Conservation (phyloP, 2,329 filamentous ascomycete species). For the Colletotrichum paranaense region DNA sequence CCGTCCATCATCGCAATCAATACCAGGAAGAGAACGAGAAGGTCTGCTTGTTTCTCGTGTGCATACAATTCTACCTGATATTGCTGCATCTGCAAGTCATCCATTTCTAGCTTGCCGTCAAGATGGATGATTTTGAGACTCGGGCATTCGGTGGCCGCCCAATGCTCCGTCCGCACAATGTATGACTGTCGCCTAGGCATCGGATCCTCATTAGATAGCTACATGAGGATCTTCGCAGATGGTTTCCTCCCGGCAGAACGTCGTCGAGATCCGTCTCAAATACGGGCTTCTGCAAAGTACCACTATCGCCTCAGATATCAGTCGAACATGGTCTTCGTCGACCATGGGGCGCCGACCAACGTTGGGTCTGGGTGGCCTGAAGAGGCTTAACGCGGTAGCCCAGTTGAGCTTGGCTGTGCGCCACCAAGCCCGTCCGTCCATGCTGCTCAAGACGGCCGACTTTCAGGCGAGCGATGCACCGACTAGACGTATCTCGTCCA, state of each 20-base stretch:
- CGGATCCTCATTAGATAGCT: not conserved
- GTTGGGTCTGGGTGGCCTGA: conserved; percentile 12
- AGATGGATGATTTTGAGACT: not conserved
- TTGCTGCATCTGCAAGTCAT: not conserved
- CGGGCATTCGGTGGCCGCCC: not conserved
- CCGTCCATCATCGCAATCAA: not conserved
- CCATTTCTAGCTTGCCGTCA: not conserved
- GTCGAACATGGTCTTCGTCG: not conserved
- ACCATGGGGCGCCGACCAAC: conserved; percentile 4
- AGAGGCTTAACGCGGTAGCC: conserved; percentile 13
- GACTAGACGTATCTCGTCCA: not conserved
- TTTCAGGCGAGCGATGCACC: conserved; percentile 20
- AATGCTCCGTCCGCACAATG: not conserved
- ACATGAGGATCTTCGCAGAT: conserved; percentile 29
- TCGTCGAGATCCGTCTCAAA: conserved; percentile 26
- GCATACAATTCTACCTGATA: not conserved
- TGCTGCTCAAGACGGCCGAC: conserved; percentile 25
- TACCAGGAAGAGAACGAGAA: not conserved
- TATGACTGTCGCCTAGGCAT: conserved; percentile 6
- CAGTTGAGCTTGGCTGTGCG: conserved; percentile 20
- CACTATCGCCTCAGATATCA: conserved; percentile 25
- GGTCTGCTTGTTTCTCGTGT: not conserved
- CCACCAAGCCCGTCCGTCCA: conserved; percentile 20
- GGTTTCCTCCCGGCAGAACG: not conserved
- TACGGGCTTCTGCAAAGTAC: conserved; percentile 24